Base-by-base conservation (phyloP, 768 basidiomycete species). In the Boletus edulis region DNA sequence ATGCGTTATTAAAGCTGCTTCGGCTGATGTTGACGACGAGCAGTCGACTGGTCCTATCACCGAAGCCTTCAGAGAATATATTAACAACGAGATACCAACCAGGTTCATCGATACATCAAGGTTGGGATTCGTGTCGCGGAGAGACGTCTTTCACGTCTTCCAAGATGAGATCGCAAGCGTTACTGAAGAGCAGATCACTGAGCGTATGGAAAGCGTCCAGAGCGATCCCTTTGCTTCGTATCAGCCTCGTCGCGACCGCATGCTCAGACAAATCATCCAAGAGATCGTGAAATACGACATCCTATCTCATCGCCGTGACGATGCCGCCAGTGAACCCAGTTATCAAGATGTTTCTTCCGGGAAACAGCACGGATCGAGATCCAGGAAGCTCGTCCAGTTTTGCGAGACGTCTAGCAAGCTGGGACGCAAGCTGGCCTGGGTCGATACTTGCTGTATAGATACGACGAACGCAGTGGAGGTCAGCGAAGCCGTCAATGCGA, bases 361-460 rank as follows among this genome's bases (percentile, higher is more conserved):
- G 29, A 43, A 38, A 20, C 46, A 17, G 10, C 2, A 35, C 14
- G 12, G 40, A 10, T 29, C 43, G 24, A 10, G 27, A 32, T 59
- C 22, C 34, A 42, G 49, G 12, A 49, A 52, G 24, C 40, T 64
- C 0, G 27, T 5, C 14, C 24, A 59, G 7, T 59, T 59, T 27
- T 59, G 58, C 47, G 12, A 53, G 32, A 44, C 37, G 12, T 34
- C 56, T 5, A n/a, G 32, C 8, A 15, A 40, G 15, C 35, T 53
- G 18, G 47, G 54, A 45, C 29, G 18, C 37, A 54, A 53, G 38
- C n/a, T 62, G 9, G 46, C 42, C 14, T 51, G 63, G 56, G 27
- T 50, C 20, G 59, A 68, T 38, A 67, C 56, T 4, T 66, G 57
- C 22, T 68, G 62, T n/a, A 62, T 68, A 40, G 53, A 68, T 39